A percentile compares a stretch with the other conserved stretches of the same genome.
These are phyloP conservation scores for Alnus glutinosa DNA, from an alignment of 306 rosid species.

Conservation along the genomic window DNA sequence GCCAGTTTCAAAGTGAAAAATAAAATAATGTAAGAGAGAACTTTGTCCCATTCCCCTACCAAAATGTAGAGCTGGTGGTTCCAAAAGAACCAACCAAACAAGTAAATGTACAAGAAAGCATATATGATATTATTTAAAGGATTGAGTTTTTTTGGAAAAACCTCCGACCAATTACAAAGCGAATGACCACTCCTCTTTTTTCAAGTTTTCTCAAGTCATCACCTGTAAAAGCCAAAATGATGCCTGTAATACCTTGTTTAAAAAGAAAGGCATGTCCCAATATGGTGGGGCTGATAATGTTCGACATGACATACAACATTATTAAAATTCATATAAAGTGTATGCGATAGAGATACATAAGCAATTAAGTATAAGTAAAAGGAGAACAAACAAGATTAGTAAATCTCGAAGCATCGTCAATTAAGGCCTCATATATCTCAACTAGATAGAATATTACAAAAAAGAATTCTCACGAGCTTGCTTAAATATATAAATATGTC, in stretches of 20 bases:
- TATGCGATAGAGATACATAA: not conserved
- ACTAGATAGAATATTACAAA: not conserved
- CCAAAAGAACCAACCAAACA: constrained; percentile 16
- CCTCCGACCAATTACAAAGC: constrained; percentile 98
- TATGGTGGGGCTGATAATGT: no score
- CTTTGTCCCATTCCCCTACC: constrained; percentile 3
- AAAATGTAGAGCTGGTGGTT: not conserved
- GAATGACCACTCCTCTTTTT: constrained; percentile 91
- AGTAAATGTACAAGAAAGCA: constrained; percentile 28
- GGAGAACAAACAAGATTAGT: not conserved
- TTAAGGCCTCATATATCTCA: not conserved
- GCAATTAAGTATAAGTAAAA: not conserved
- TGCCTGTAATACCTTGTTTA: constrained; percentile 5
- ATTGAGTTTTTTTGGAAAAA: constrained; percentile 49
- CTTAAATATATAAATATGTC: not conserved
- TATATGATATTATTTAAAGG: constrained; percentile 3
- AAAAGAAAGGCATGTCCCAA: constrained; percentile 8
- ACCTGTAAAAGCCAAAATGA: constrained; percentile 51
- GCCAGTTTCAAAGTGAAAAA: constrained; percentile 37
- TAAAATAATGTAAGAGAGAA: constrained; percentile 15
- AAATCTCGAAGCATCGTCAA: not conserved
- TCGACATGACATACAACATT: no score
- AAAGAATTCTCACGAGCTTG: not conserved
- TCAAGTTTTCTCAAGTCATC: constrained; percentile 90
- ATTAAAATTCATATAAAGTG: not conserved